Evolutionary conservation across 495 filamentous ascomycete species (phyloP).

Genomic region (Penicillium fimorum): DNA sequence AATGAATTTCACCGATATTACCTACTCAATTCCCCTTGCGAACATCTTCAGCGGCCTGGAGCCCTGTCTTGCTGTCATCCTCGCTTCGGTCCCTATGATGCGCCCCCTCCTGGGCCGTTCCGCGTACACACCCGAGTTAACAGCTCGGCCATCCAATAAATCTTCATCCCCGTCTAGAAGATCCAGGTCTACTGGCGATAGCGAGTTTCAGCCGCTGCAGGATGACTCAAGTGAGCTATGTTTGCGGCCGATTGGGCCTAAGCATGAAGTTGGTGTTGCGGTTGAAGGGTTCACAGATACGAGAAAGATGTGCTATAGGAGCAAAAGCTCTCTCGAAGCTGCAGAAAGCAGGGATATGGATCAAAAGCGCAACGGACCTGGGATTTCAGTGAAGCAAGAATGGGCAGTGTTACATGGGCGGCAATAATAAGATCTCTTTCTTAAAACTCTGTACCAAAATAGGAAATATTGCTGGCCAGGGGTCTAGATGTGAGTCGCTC

Average conservation of each 20-base stretch:
- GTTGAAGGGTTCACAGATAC: neutral
- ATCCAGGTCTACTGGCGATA: neutral
- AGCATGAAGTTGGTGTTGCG: neutral
- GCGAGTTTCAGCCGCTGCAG: neutral
- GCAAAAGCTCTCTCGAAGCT: too few species aligned
- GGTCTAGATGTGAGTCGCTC: neutral
- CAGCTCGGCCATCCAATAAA: neutral
- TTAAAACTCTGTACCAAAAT: neutral
- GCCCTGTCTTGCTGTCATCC: slow-evolving; percentile 23
- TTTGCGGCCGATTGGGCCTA: neutral
- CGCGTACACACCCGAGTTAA: neutral
- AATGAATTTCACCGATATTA: neutral
- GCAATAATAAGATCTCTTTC: neutral
- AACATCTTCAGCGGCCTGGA: slow-evolving; percentile 25
- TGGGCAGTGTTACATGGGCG: neutral
- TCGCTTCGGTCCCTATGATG: slow-evolving; percentile 25
- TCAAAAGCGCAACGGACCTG: neutral
- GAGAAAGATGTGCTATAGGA: neutral
- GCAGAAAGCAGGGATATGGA: neutral
- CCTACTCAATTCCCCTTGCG: slow-evolving; percentile 12
- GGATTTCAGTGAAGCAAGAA: slow-evolving; percentile 2
- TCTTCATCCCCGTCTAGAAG: neutral
- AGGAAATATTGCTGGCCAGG: neutral
- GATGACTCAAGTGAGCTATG: neutral
- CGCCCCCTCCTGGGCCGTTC: slow-evolving; percentile 18